phyloP scores from a whole-genome alignment of 2,329 filamentous ascomycete genomes.

The Xylaria sp. region DNA sequence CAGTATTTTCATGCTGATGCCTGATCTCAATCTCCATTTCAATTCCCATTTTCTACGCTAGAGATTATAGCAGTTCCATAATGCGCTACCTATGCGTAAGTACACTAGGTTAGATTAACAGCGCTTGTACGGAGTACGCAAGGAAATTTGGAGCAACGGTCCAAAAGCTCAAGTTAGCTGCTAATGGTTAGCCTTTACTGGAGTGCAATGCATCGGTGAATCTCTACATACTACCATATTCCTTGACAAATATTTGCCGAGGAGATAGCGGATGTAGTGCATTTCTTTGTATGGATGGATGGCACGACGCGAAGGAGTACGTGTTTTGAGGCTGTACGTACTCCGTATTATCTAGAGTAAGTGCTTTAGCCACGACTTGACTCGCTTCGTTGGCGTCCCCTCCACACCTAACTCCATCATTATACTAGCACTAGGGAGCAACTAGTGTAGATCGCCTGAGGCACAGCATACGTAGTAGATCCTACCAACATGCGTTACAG shows the following conservation, averaged over 20 bases:
- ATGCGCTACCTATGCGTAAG: no score
- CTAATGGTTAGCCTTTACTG: neutral
- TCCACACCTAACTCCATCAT: neutral
- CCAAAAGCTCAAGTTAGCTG: neutral
- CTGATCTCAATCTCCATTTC: neutral
- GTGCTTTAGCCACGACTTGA: neutral
- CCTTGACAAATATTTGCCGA: constrained; percentile 3
- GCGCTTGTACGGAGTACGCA: neutral
- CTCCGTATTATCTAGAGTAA: neutral
- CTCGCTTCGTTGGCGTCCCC: neutral
- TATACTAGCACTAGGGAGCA: neutral
- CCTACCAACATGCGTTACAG: neutral
- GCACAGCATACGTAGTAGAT: neutral
- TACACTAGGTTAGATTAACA: no score
- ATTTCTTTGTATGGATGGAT: neutral
- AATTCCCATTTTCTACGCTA: neutral
- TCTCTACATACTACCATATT: neutral
- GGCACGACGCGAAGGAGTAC: neutral
- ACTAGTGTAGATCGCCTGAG: neutral
- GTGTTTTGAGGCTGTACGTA: neutral
- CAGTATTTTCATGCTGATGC: neutral
- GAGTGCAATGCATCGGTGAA: neutral
- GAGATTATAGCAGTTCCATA: no score
- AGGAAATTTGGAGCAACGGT: constrained; percentile 1
- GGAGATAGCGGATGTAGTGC: neutral